Evolutionary conservation across 202 grass and related monocot species (phyloP).

Genomic region (Tripidium arundinaceum): DNA sequence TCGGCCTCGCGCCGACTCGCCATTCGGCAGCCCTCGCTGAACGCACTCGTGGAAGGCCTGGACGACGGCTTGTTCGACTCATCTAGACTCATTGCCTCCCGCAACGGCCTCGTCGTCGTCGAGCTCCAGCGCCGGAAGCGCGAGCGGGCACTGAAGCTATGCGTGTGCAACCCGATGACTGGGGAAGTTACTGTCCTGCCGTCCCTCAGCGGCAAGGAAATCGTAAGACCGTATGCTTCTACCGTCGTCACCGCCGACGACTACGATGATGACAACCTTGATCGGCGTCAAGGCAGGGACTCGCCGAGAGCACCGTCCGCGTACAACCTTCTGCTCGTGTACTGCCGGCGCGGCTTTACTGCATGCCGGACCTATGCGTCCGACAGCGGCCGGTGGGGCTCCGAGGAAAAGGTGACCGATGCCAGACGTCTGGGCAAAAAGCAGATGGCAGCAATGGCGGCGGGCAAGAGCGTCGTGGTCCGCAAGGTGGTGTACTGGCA

Average conservation of each 20-base stretch:
- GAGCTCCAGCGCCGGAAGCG: background rate
- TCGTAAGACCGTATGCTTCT: background rate
- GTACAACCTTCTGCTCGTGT: background rate
- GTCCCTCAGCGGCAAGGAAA: background rate
- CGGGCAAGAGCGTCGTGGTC: background rate
- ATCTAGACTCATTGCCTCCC: background rate
- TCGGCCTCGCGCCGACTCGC: background rate
- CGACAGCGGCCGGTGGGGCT: background rate
- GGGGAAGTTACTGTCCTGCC: background rate
- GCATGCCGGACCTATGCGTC: background rate
- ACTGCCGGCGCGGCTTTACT: background rate
- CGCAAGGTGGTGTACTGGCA: background rate
- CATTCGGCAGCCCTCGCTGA: no score
- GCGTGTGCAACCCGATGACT: slow-evolving; percentile 5
- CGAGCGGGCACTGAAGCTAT: background rate
- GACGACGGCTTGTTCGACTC: background rate
- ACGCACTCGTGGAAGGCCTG: background rate
- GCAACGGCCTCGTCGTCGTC: background rate
- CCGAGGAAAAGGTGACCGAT: background rate
- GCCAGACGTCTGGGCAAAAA: background rate
- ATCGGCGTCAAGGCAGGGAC: background rate
- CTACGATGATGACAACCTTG: background rate
- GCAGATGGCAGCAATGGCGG: background rate
- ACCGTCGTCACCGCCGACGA: slow-evolving; percentile 5
- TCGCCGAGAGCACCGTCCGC: background rate